These are phyloP conservation scores for Domatiomyces catenatus DNA, from an alignment of 2,329 filamentous ascomycete species.

Conservation along the genomic window DNA sequence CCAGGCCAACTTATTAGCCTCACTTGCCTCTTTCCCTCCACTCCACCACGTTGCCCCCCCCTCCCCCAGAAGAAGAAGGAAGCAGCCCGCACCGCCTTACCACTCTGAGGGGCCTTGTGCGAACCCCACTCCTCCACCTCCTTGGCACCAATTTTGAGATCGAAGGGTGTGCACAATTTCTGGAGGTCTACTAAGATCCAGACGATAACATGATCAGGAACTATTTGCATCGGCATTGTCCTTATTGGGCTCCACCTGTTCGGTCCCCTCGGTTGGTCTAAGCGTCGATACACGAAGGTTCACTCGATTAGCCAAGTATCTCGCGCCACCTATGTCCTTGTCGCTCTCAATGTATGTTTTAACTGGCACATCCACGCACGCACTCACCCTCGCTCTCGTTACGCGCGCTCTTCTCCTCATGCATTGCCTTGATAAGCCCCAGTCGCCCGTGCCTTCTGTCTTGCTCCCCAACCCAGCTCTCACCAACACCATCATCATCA, in stretches of 20 bases:
- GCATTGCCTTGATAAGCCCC: background rate
- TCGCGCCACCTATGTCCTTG: background rate
- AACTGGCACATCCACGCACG: background rate
- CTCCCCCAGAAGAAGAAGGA: too few relatives aligned
- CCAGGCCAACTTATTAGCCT: background rate
- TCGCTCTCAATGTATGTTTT: background rate
- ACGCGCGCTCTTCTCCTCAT: background rate
- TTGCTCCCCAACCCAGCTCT: background rate
- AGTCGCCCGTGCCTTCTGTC: constrained; percentile 1
- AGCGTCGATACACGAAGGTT: background rate
- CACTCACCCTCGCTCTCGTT: background rate
- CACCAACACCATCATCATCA: constrained; percentile 7
- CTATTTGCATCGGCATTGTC: background rate
- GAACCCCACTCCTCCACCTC: background rate
- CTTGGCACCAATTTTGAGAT: background rate
- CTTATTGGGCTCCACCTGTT: background rate
- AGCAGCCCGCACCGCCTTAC: background rate
- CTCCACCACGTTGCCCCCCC: background rate
- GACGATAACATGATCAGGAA: background rate
- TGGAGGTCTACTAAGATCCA: background rate
- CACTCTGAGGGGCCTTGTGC: background rate
- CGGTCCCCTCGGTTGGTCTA: background rate
- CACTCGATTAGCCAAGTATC: background rate
- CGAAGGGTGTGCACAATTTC: background rate
- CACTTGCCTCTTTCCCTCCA: background rate